Evolutionary conservation across 495 filamentous ascomycete genomes (phyloP).

Genomic region (Mycothermus thermophilus): DNA sequence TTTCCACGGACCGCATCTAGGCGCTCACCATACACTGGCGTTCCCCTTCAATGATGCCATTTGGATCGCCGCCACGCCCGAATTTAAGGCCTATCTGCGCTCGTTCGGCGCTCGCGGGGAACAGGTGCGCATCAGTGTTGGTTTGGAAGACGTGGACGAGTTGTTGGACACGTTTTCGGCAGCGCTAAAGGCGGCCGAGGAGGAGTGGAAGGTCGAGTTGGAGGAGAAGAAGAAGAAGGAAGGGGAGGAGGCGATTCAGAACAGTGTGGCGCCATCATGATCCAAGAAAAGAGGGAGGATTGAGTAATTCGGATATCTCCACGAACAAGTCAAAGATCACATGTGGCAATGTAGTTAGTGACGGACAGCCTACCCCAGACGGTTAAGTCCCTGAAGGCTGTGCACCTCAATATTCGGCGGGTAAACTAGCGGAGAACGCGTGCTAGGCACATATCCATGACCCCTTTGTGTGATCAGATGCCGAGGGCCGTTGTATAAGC

Average conservation of each 20-base stretch:
- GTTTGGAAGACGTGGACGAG: constrained; percentile 26
- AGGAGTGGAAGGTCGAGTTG: neutral
- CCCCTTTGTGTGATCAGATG: no score
- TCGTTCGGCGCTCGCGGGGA: constrained; percentile 18
- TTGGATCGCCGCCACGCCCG: constrained; percentile 19
- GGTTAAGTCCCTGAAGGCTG: no score
- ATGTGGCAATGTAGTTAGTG: neutral
- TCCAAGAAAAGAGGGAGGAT: neutral
- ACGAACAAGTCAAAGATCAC: no score
- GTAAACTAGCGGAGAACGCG: no score
- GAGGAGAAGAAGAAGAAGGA: neutral
- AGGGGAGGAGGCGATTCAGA: neutral
- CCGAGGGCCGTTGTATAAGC: no score
- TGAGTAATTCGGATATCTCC: no score
- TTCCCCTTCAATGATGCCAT: constrained; percentile 27
- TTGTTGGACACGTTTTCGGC: constrained; percentile 21
- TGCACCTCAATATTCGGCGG: no score
- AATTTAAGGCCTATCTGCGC: constrained; percentile 10
- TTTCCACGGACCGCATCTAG: constrained; percentile 33
- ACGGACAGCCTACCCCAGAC: no score
- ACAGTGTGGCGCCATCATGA: no score
- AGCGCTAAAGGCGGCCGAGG: constrained; percentile 14
- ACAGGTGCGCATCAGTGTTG: constrained; percentile 28
- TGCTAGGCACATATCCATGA: no score
- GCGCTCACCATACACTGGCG: constrained; percentile 32